These are phyloP conservation scores for Coprinopsis strossmayeri DNA, from an alignment of 768 basidiomycete species.

Conservation along the genomic window DNA sequence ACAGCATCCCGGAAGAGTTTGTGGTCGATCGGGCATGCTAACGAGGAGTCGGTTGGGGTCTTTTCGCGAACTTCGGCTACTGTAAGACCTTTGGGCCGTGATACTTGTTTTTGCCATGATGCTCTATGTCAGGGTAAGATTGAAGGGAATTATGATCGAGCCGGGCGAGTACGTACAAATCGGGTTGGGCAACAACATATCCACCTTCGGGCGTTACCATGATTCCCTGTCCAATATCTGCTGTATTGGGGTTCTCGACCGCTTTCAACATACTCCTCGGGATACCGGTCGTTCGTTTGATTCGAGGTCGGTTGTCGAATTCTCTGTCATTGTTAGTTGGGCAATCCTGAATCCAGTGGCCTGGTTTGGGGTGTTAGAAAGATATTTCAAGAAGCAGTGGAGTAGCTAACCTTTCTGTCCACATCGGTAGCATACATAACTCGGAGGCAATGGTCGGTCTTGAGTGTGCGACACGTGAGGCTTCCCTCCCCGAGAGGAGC, in stretches of 20 bases:
- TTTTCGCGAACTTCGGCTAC: conserved; percentile 87
- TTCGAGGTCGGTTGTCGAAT: conserved; percentile 89
- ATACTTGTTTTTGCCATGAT: conserved; percentile 92
- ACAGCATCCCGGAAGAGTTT: conserved; percentile 92
- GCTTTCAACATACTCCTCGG: conserved; percentile 96
- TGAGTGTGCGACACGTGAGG: conserved; percentile 43
- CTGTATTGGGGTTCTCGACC: conserved; percentile 77
- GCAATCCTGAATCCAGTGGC: conserved; percentile 99
- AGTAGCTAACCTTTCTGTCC: conserved; percentile 85
- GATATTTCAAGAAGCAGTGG: not conserved
- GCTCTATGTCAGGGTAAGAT: conserved; percentile 46
- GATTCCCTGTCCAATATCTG: conserved; percentile 73
- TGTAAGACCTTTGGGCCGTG: conserved; percentile 73
- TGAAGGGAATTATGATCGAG: not conserved
- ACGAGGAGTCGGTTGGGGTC: conserved; percentile 66
- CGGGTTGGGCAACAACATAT: conserved; percentile 95
- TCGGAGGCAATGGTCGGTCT: conserved; percentile 81
- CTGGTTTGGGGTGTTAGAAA: conserved; percentile 34
- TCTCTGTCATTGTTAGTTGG: conserved; percentile 96
- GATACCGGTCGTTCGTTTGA: conserved; percentile 97
- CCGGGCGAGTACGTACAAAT: conserved; percentile 62
- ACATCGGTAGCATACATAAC: conserved; percentile 98
- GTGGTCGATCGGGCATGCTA: conserved; percentile 88
- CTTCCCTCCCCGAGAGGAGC: conserved; percentile 55
- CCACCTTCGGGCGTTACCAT: conserved; percentile 99